phyloP scores from a whole-genome alignment of 1,139 yeast genomes.

The Protomyces gravidus region DNA sequence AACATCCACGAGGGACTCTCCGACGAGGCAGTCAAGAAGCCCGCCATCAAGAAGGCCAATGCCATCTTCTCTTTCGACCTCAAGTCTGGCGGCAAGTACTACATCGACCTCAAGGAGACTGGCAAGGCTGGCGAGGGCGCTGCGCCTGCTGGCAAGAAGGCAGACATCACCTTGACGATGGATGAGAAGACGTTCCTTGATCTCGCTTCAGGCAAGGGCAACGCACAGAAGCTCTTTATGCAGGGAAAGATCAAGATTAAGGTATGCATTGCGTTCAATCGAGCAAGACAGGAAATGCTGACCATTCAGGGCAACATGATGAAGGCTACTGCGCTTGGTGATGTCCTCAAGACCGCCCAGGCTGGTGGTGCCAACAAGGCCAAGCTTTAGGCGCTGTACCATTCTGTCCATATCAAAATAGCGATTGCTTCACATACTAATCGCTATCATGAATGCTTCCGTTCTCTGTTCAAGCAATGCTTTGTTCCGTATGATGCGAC shows the following conservation, averaged over 20 bases:
- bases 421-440: not conserved
- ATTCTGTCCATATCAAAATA: not conserved
- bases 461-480: too few relatives aligned
- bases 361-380: constrained; percentile 13
- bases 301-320: constrained; percentile 27
- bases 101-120: constrained; percentile 52
- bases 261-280: not conserved
- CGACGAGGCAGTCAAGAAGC: constrained; percentile 23
- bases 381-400: too few relatives aligned
- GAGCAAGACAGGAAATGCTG: not conserved
- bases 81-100: constrained; percentile 36
- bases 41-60: constrained; percentile 47
- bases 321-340: constrained; percentile 28
- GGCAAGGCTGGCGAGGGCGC: constrained; percentile 54
- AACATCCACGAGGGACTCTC: constrained; percentile 16
- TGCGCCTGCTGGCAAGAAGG: constrained; percentile 45
- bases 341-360: constrained; percentile 24
- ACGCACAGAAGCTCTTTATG: constrained; percentile 79
- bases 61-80: constrained; percentile 64
- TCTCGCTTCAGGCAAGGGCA: constrained; percentile 70
- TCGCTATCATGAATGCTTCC: too few relatives aligned
- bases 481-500: too few relatives aligned
- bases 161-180: constrained; percentile 63
- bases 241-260: constrained; percentile 70
- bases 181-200: constrained; percentile 58